Evolutionary conservation across 257 asterid genomes (phyloP).

Genomic region (Gentiana macrophylla): DNA sequence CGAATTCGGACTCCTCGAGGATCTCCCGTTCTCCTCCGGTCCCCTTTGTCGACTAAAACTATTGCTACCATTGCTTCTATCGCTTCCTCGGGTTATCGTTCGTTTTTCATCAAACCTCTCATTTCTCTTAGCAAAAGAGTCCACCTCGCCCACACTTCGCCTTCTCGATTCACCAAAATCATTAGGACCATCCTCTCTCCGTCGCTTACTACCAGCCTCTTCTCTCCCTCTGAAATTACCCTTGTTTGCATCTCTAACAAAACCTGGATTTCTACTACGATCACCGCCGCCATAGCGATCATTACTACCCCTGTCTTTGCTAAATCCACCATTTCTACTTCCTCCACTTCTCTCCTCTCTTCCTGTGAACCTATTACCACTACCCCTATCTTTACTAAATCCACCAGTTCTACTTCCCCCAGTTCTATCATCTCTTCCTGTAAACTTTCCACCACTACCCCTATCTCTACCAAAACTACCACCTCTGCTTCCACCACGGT

Average conservation of each 20-base stretch:
- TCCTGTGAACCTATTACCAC: conserved; percentile 6
- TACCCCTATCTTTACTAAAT: conserved; percentile 6
- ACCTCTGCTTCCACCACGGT: conserved; percentile 10
- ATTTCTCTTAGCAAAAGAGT: conserved; percentile 20
- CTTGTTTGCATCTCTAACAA: no score
- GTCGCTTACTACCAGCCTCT: no score
- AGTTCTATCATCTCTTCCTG: conserved; percentile 17
- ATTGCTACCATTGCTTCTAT: conserved; percentile 11
- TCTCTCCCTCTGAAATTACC: no score
- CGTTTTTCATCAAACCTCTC: conserved; percentile 25
- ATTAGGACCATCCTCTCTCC: no score
- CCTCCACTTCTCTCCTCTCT: no score
- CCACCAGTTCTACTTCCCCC: conserved; percentile 43
- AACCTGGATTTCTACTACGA: no score
- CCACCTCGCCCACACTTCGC: conserved; percentile 25
- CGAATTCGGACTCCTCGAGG: neutral
- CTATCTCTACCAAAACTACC: conserved; percentile 19
- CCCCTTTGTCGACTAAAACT: conserved; percentile 19
- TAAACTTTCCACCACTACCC: conserved; percentile 2
- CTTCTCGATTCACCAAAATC: conserved; percentile 7
- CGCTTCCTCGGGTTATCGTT: conserved; percentile 10
- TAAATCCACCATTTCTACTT: no score
- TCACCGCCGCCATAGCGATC: no score
- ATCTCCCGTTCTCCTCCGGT: neutral
- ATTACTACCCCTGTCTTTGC: no score